A percentile compares a stretch with the other conserved stretches of the same genome.
These are phyloP conservation scores for Falciphora oryzae DNA, from an alignment of 2,329 filamentous ascomycete species.

Conservation along the genomic window DNA sequence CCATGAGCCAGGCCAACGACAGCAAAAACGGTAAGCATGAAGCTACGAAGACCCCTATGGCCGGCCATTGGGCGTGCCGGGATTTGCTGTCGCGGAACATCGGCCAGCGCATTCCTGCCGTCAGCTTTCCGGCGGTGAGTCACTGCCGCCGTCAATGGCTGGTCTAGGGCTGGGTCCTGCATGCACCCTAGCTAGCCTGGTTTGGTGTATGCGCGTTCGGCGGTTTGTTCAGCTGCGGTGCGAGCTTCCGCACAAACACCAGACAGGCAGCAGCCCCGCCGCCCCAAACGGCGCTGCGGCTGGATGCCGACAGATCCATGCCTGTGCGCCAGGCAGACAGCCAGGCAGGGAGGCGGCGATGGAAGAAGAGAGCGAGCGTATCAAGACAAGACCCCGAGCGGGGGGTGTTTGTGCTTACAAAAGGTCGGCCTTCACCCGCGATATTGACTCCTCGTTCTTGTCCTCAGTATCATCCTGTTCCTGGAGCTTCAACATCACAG, in stretches of 20 bases:
- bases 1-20: too few relatives aligned
- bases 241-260: not conserved
- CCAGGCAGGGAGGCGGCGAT: not conserved
- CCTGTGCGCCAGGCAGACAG: not conserved
- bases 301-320: not conserved
- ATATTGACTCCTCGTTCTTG: not conserved
- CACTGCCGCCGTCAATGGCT: not conserved
- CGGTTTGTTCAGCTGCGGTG: not conserved
- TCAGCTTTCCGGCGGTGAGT: not conserved
- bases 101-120: not conserved
- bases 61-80: too few relatives aligned
- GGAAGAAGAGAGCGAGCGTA: not conserved
- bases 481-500: not conserved
- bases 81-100: not conserved
- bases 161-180: not conserved
- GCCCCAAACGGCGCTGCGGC: too few relatives aligned
- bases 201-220: not conserved
- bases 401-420: not conserved
- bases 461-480: not conserved
- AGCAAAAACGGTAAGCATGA: too few relatives aligned
- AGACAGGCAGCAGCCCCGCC: not conserved
- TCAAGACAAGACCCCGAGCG: not conserved
- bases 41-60: too few relatives aligned
- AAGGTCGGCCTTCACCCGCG: not conserved
- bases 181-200: not conserved